Evolutionary conservation across 1,284 basidiomycete genomes (phyloP).

Genomic region (Heterobasidion parviporum): DNA sequence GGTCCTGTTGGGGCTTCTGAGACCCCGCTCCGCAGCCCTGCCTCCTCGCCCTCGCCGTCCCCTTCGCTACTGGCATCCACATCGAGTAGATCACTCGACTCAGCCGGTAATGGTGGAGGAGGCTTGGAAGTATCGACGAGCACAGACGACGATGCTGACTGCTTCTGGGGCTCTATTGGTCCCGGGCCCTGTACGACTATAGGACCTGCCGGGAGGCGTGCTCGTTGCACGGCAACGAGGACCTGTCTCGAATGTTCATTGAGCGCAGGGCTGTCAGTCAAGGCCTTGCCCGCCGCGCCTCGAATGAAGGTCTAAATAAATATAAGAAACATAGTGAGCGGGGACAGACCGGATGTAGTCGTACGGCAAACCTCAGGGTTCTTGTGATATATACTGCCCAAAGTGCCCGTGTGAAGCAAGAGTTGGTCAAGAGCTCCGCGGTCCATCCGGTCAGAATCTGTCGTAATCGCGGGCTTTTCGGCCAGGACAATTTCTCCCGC

Average conservation of each 20-base stretch:
- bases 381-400: constrained; percentile 84
- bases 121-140: constrained; percentile 7
- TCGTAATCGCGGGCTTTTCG: constrained; percentile 95
- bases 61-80: constrained; percentile 19
- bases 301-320: constrained; percentile 70
- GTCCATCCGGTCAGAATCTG: constrained; percentile 96
- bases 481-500: constrained; percentile 91
- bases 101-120: constrained; percentile 17
- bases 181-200: constrained; percentile 59
- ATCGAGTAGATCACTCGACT: constrained; percentile 12
- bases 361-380: constrained; percentile 66
- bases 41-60: constrained; percentile 20
- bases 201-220: constrained; percentile 34
- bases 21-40: constrained; percentile 2
- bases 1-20: constrained; percentile 11
- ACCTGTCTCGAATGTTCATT: constrained; percentile 67
- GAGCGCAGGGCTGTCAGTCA: constrained; percentile 71
- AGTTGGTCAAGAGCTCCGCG: constrained; percentile 89
- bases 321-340: constrained; percentile 1
- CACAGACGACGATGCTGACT: constrained; percentile 6
- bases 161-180: constrained; percentile 41
- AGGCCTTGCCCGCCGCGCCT: constrained; percentile 63
- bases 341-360: constrained; percentile 1
- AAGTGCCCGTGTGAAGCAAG: constrained; percentile 72
- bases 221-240: constrained; percentile 52